Base-by-base conservation (phyloP, 1,284 basidiomycete species). In the Baeospora myosura region DNA sequence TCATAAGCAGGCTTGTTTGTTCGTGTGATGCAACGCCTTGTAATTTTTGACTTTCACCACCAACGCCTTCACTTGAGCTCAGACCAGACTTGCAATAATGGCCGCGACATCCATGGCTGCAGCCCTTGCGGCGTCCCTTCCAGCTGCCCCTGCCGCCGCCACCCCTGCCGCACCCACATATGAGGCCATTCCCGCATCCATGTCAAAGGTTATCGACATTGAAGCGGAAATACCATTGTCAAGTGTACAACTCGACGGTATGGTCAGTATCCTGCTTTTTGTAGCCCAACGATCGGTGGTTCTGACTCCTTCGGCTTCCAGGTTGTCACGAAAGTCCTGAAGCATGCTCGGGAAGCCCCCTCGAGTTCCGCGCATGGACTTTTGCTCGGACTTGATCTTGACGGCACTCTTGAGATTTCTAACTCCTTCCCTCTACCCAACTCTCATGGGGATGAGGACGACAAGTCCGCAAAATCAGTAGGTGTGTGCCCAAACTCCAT, bases 311-410 rank as follows among this genome's bases (percentile, higher is more conserved):
- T 17, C 8, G 12, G 41, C 25, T 39, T 48, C 33, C 55, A 95
- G 91, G 91, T 90, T 40, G 81, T 94, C 43, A 79, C 89, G 48
- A 96, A 96, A 72, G 94, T 97, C 48, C 73, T 94, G 56, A 95
- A 96, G 68, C 84, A 91, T 58, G 74, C 81, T 47, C 71, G 79
- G 44, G 83, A 89, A 56, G 69, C 78, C 20, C 68, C 76, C 31
- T 71, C 75, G 26, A 63, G 78, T 25, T 77, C 79, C 52, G 84
- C 86, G 14, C 78, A 90, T 55, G 93, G 93, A 45, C 73, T 95
- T 43, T 68, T 97, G 31, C 74, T 96, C 47, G 93, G 93, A 34
- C 76, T 98, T 48, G 94, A 97, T 65, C 71, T 97, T 24, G 87
- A 96, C 61, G 91, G 91, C 8, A 77, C 79, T 31, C 76, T 98